phyloP scores from a whole-genome alignment of 2,329 filamentous ascomycete genomes.

The Fusarium ambrosium region DNA sequence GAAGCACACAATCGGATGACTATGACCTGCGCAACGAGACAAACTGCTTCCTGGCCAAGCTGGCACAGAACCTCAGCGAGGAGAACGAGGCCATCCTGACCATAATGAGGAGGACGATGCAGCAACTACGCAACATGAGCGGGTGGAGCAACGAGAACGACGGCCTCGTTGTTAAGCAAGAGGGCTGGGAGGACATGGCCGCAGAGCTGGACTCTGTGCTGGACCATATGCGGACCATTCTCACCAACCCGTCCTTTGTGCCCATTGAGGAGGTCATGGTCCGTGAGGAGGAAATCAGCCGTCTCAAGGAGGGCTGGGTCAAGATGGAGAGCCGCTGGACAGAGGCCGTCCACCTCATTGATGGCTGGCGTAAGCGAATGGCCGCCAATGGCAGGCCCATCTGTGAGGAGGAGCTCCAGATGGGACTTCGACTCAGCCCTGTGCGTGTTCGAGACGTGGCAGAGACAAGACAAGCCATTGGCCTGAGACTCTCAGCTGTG shows the following conservation, averaged over 20 bases:
- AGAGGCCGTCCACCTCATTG: slow-evolving; percentile 91
- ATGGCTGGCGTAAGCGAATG: slow-evolving; percentile 90
- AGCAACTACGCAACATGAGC: slow-evolving; percentile 78
- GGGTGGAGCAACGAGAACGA: slow-evolving; percentile 62
- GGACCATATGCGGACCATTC: slow-evolving; percentile 82
- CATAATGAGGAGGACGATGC: slow-evolving; percentile 78
- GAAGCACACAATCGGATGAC: slow-evolving; percentile 55
- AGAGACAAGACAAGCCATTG: slow-evolving; percentile 58
- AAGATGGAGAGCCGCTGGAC: slow-evolving; percentile 93
- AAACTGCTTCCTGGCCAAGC: slow-evolving; percentile 87
- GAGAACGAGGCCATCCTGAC: slow-evolving; percentile 89
- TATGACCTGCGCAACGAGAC: slow-evolving; percentile 87
- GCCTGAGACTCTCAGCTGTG: slow-evolving; percentile 59
- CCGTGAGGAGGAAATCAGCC: slow-evolving; percentile 90
- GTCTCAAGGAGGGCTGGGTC: slow-evolving; percentile 88
- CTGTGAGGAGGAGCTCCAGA: slow-evolving; percentile 75
- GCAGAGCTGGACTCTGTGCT: slow-evolving; percentile 82
- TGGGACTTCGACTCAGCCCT: slow-evolving; percentile 75
- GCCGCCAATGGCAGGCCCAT: slow-evolving; percentile 77
- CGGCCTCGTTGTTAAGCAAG: slow-evolving; percentile 52
- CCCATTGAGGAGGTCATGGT: slow-evolving; percentile 93
- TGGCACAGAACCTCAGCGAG: slow-evolving; percentile 86
- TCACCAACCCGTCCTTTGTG: slow-evolving; percentile 97
- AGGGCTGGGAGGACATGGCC: slow-evolving; percentile 74
- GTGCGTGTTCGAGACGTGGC: slow-evolving; percentile 67